Evolutionary conservation across 306 rosid species (phyloP).

Genomic region (Coriaria nepalensis): DNA sequence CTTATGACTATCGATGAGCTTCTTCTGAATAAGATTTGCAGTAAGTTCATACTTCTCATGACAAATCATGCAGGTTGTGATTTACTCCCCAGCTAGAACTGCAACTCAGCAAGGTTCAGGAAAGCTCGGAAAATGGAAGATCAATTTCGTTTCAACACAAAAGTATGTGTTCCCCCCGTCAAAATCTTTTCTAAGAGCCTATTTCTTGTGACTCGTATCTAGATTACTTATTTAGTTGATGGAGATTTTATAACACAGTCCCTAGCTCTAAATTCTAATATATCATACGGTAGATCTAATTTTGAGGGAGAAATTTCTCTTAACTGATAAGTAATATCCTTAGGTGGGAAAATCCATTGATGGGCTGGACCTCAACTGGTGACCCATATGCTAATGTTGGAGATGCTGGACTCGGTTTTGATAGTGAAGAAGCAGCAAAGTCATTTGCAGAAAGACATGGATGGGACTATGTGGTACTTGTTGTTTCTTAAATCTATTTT

Average conservation of each 20-base stretch:
- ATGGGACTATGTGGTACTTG: slow-evolving; percentile 80
- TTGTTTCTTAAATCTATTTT: background rate
- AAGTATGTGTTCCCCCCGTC: slow-evolving; percentile 30
- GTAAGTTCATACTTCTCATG: background rate
- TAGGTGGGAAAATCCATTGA: slow-evolving; percentile 98
- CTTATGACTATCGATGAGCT: too few relatives aligned
- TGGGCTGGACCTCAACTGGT: slow-evolving; percentile 99
- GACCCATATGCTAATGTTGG: slow-evolving; percentile 93
- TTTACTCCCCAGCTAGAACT: slow-evolving; percentile 94
- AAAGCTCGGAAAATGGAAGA: slow-evolving; percentile 85
- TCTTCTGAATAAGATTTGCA: too few relatives aligned
- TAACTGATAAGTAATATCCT: slow-evolving; percentile 6
- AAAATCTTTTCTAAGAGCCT: background rate
- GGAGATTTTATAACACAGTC: too few relatives aligned
- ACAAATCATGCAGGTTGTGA: slow-evolving; percentile 50
- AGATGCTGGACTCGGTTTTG: slow-evolving; percentile 72
- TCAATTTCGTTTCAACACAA: slow-evolving; percentile 87
- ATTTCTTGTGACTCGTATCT: background rate
- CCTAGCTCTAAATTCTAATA: background rate
- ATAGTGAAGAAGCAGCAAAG: slow-evolving; percentile 77
- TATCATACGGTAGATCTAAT: background rate
- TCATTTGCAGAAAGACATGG: slow-evolving; percentile 83
- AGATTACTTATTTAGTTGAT: background rate
- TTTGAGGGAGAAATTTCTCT: background rate
- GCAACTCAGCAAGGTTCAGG: slow-evolving; percentile 99